Base-by-base conservation (phyloP, 306 rosid species). In the Castanea sativa region DNA sequence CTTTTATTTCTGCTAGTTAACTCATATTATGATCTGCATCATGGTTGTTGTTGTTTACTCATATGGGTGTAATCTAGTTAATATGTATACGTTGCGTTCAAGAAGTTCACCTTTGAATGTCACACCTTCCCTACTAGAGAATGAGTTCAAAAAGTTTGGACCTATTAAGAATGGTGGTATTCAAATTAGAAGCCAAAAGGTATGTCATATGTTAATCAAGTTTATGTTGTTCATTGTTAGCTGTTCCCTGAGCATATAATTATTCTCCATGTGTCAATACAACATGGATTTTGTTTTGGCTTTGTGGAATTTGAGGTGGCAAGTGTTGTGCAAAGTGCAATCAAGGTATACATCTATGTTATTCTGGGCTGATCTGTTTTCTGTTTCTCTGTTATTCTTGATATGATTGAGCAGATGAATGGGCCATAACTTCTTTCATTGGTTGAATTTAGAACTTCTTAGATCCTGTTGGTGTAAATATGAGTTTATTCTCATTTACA, bases 291-390 rank as follows among this genome's bases (percentile, higher is more conserved):
- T 81, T 84, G 83, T 78, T 93, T 80, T 85, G 98, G 97, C 57
- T 93, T 93, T 75, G 97, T 93, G 87, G 98, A 93, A 83, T 93
- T 85, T 74, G 98, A 93, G 85, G 85, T 35, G 65, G 84, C 90
- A 73, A 85, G 85, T 81, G 83, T 97, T 58, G 90, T 84, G 68
- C 94, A 85, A 55, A 79, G 87, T 72, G 97, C 97, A 23, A 82
- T 93, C 20, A 90, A 91, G 98, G 98, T 93, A 91, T 61, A 64
- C 19, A 29, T 74, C 27, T 25, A 3, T 25, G 51, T 35, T 23
- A n/a, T 2, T 21, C 23, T 20, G 52, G 51, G 38, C 27, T 19
- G 38, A 3, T 61, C 1, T 3, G 35, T 41, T 20, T 33, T 20
- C 9, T 38, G 9, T 19, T 51, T 18, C 56, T 38, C 32, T 29